Evolutionary conservation across 441 rosid species (phyloP), one percentile per base, ranked within the genome.

Genomic region (Pelargonium cotyledonis): DNA sequence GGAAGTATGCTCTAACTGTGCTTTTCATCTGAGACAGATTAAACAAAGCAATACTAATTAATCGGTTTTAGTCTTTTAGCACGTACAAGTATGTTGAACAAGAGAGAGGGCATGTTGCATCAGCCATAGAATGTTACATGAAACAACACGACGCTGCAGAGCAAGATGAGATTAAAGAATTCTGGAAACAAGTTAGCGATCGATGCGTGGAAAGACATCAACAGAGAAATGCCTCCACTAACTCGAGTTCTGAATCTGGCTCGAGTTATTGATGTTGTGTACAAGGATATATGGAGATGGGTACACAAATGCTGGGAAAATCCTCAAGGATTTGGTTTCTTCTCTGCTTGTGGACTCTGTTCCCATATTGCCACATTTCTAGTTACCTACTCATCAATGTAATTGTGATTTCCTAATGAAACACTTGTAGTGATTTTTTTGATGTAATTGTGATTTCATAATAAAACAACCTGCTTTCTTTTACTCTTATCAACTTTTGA

Each of bases 151-250:
- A 71, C 0, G 80, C 62, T 1, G 23, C 73, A 1, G 70, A 72
- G 49, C 31, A 72, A 21, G 77, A 70, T 43, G 75, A 81, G 0
- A 5, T 15, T 4, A 65, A 66, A 14, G 81, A 46, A 44, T 26
- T 83, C 4, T 26, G n/a, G 0, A 46, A 71, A 19, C 46, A 21
- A 12, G 43, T 80, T 0, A 65, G 8, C n/a, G n/a, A n/a, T n/a
- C 3, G 55, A 47, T 18, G 82, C 76, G 0, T 81, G 87, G 84
- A 81, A 80, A 51, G 80, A 78, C 15, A 64, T 78, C 1, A 78
- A 79, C 15, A 44, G 71, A 65, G 84, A 62, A 16, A 7, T 1
- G 47, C 49, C 74, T 4, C 51, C 76, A 5, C 76, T 80, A 2
- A 31, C 43, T 5, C 70, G 72, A 0, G 35, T 67, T 1, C 69